Evolutionary conservation across 2,329 filamentous ascomycete genomes (phyloP), one percentile per base, ranked within the genome.

Genomic region (Fusarium ambrosium): DNA sequence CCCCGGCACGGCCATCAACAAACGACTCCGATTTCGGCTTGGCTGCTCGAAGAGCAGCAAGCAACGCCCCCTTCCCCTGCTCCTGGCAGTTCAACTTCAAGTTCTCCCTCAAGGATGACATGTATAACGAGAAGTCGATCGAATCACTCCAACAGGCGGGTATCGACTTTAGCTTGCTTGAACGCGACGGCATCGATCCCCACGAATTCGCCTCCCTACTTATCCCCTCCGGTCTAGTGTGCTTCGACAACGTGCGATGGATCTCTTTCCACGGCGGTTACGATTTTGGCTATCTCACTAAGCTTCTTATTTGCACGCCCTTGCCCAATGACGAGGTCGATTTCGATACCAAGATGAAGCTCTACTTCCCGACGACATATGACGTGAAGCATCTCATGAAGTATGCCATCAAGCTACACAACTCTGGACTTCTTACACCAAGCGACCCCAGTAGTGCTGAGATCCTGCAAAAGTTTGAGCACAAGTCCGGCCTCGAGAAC

Each of bases 11-110:
- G 74, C 90, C 92, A 27, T 85, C 86, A 34, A 83, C 84, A 32
- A 82, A 84, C 22, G 86, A 89, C 62, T 70, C 84, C 48, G 81
- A 81, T n/a, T 76, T 82, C 22, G 80, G 79, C 6, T 78, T 81
- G 36, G 83, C 80, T 20, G 82, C 79, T 37, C 82, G 85, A 72
- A 83, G 85, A 71, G 82, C 83, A 27, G 84, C 82, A 22, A 82
- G 75, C 60, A 86, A 83, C 69, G 83, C 81, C 20, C 88, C 90
- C 59, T 92, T 95, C 69, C 96, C 94, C 18, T 97, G 94, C 81
- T 97, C 96, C 20, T 99, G 97, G 97, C 96, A 98, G 78, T 99
- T 99, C 89, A 98, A 99, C 87, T 99, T 99, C 85, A 93, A 95
- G 78, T 99, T 98, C 84, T 97, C 95, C 2, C 88, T 98, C 11